Conservation (phyloP, 2,329 filamentous ascomycete genomes). For the Cryoendolithus antarcticus region DNA sequence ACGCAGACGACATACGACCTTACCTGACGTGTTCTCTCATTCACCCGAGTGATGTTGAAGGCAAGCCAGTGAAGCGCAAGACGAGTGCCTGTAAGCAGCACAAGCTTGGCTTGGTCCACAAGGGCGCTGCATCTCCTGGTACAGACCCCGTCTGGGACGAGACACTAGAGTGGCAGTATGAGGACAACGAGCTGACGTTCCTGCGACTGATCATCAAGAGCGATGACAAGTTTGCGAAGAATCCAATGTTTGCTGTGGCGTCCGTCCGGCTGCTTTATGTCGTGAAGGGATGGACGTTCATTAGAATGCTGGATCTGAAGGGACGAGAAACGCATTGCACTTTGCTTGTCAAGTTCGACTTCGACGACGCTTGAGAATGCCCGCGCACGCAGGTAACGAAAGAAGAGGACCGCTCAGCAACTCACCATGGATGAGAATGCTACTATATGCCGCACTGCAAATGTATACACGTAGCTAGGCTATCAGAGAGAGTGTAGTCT, state of each 20-base stretch:
- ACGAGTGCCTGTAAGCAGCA: constrained; percentile 50
- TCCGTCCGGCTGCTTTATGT: constrained; percentile 48
- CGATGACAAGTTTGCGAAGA: constrained; percentile 49
- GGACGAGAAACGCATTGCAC: constrained; percentile 52
- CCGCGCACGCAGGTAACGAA: no score
- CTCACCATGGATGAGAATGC: no score
- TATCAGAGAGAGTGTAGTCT: no score
- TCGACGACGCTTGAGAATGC: constrained; percentile 28
- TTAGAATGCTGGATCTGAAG: constrained; percentile 52
- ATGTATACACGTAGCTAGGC: no score
- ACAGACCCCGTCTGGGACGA: constrained; percentile 57
- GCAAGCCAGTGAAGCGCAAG: constrained; percentile 47
- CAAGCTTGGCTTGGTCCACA: constrained; percentile 44
- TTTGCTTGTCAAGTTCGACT: constrained; percentile 48
- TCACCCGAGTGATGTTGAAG: constrained; percentile 41
- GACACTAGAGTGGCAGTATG: constrained; percentile 53
- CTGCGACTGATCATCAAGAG: constrained; percentile 54
- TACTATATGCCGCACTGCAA: no score
- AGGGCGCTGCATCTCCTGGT: constrained; percentile 44
- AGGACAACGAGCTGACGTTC: constrained; percentile 55
- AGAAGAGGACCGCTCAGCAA: no score
- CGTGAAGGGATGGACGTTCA: constrained; percentile 47
- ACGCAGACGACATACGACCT: constrained; percentile 44
- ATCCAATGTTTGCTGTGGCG: constrained; percentile 49
- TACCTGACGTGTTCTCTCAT: constrained; percentile 55